Base-by-base conservation (phyloP, 164 flowering plant species). In the Chloranthus sessilifolius region DNA sequence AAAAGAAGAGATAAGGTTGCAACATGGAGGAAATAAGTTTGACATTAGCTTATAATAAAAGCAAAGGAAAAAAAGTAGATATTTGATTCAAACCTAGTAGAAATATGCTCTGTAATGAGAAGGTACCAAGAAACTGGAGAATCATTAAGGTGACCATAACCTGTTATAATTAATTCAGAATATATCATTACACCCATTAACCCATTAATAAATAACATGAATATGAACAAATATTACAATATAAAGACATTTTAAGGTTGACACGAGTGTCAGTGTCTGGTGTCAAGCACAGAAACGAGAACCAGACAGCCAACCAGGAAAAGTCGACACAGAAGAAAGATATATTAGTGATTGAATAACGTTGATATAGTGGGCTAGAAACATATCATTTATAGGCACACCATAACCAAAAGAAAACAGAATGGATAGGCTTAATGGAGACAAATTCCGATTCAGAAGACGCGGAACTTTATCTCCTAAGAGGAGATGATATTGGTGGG, bases 61-160 rank as follows among this genome's bases (percentile, higher is more conserved):
- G 20, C 15, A 35, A 16, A 20, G 29, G 22, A 24, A 17, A 45
- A 2, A 46, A 27, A 48, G 41, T 15, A 43, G 59, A 61, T 49
- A 51, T 62, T 34, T 16, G 53, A 27, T 12, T 48, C 65, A 22
- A 47, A 90, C 95, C 96, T 57, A 65, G 64, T 2, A 61, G 29
- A 65, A 73, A 81, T 43, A 79, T 44, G 27, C 50, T 68, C 50
- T 53, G 78, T 43, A 76, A 34, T 42, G 96, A 70, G 38, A 74
- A 39, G 14, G 76, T 50, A 56, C 92, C 95, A 60, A 83, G 68
- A 61, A 85, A 62, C 68, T 85, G 69, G 40, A 80, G 64, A 54
- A 80, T 48, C 57, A 73, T 36, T 29, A 91, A 69, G 25, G 47
- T 43, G 35, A 71, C 4, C 42, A 71, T 72, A 42, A 80, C 90